Percentiles rank a stretch among this genome's conserved stretches.
Evolutionary conservation across 306 rosid species (phyloP).

Genomic region (Sicyos baderoa): DNA sequence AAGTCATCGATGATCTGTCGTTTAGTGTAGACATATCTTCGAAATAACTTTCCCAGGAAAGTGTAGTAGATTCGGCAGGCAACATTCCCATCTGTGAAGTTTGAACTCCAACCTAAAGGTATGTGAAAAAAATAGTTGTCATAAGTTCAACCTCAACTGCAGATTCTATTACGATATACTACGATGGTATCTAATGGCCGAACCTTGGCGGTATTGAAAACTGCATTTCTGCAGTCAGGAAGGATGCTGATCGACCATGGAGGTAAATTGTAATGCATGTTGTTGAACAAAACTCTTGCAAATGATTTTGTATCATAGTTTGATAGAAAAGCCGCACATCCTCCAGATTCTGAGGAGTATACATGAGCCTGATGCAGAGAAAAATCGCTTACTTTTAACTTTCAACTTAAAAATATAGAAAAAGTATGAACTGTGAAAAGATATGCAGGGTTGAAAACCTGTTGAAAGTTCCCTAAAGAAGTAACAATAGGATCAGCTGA

Average conservation of each 20-base stretch:
- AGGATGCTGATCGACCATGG: slow-evolving; percentile 98
- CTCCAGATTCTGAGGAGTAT: slow-evolving; percentile 73
- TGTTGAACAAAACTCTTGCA: slow-evolving; percentile 86
- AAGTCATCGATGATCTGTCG: slow-evolving; percentile 51
- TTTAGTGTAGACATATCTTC: slow-evolving; percentile 67
- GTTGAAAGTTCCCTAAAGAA: slow-evolving; percentile 80
- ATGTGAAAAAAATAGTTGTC: background rate
- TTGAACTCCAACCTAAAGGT: slow-evolving; percentile 82
- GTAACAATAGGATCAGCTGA: slow-evolving; percentile 80
- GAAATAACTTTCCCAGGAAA: slow-evolving; percentile 76
- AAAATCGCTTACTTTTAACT: slow-evolving; percentile 20
- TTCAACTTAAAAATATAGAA: slow-evolving; percentile 22
- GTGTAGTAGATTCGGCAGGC: slow-evolving; percentile 52
- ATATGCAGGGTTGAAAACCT: slow-evolving; percentile 37
- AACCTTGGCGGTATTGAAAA: slow-evolving; percentile 94
- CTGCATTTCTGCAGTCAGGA: slow-evolving; percentile 86
- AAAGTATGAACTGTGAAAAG: slow-evolving; percentile 7
- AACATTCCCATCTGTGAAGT: slow-evolving; percentile 90
- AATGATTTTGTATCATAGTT: slow-evolving; percentile 64
- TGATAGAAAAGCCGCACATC: slow-evolving; percentile 86
- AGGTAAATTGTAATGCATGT: slow-evolving; percentile 90
- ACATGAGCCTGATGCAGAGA: slow-evolving; percentile 59
- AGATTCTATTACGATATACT: background rate
- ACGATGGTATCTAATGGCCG: background rate
- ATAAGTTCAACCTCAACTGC: slow-evolving; percentile 1